Percentiles rank a stretch among this genome's conserved stretches.
phyloP scores from a whole-genome alignment of 768 basidiomycete species.

The Xerocomellus intermedius region DNA sequence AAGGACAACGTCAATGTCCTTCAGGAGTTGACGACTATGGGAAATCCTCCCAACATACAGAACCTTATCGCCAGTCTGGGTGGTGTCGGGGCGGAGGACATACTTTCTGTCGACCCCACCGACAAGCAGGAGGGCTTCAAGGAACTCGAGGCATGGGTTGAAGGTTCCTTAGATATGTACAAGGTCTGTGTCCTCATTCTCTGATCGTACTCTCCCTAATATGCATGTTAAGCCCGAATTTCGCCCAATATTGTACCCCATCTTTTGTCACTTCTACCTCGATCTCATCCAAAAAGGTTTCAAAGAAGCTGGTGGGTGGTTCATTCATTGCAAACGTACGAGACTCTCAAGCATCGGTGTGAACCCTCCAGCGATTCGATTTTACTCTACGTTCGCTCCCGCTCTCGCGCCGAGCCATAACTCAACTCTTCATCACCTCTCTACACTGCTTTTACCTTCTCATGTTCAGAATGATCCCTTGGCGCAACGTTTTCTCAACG shows the following conservation, averaged over 20 bases:
- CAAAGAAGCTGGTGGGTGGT: conserved; percentile 76
- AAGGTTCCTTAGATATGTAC: conserved; percentile 90
- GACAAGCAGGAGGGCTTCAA: conserved; percentile 85
- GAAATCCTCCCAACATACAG: conserved; percentile 70
- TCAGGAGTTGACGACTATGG: conserved; percentile 66
- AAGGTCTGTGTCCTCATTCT: conserved; percentile 47
- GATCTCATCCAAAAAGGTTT: conserved; percentile 91
- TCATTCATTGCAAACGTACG: neutral
- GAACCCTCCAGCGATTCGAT: conserved; percentile 58
- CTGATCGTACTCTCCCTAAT: conserved; percentile 8
- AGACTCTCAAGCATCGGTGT: conserved; percentile 8
- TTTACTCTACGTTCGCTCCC: conserved; percentile 68
- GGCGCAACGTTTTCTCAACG: conserved; percentile 81
- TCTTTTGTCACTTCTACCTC: conserved; percentile 96
- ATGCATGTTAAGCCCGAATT: conserved; percentile 73
- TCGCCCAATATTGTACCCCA: conserved; percentile 88
- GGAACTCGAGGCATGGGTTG: conserved; percentile 86
- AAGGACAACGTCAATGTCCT: conserved; percentile 66
- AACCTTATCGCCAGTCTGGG: conserved; percentile 75
- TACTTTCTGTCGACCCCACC: conserved; percentile 75
- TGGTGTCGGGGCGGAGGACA: conserved; percentile 78
- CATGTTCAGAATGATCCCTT: conserved; percentile 83
- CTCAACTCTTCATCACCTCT: conserved; percentile 70
- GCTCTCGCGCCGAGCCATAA: conserved; percentile 67
- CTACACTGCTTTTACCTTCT: conserved; percentile 73